These are phyloP conservation scores for Amphichorda felina DNA, from an alignment of 2,329 filamentous ascomycete genomes.

Conservation along the genomic window DNA sequence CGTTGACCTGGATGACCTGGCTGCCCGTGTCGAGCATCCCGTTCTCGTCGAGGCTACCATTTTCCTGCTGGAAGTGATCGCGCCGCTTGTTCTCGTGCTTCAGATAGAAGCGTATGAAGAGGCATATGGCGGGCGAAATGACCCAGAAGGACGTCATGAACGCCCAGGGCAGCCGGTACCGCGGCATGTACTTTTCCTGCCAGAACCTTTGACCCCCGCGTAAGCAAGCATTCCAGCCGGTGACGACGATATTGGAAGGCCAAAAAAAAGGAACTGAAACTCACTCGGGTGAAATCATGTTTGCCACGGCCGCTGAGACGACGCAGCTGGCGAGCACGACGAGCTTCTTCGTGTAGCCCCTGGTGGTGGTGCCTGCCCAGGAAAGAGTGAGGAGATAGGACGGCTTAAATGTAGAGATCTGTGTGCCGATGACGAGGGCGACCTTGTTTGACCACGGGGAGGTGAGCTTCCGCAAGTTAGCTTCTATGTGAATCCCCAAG, in stretches of 20 bases:
- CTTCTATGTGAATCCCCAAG: background rate
- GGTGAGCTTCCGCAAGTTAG: constrained; percentile 5
- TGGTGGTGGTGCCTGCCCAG: constrained; percentile 12
- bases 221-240: background rate
- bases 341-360: constrained; percentile 12
- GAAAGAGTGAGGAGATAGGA: constrained; percentile 14
- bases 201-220: too few species aligned
- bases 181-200: constrained; percentile 10
- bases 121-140: constrained; percentile 12
- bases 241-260: too few species aligned
- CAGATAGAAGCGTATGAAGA: constrained; percentile 12
- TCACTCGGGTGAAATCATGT: constrained; percentile 16
- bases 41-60: constrained; percentile 5
- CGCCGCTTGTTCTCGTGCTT: constrained; percentile 8
- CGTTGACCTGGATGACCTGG: constrained; percentile 7
- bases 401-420: constrained; percentile 16
- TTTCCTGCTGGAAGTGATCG: constrained; percentile 2
- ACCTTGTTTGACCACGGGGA: constrained; percentile 14
- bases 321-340: constrained; percentile 11
- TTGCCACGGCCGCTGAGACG: constrained; percentile 10
- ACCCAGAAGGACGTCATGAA: constrained; percentile 13
- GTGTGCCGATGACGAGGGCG: constrained; percentile 14
- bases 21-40: constrained; percentile 7
- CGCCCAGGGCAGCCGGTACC: constrained; percentile 9
- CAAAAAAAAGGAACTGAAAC: constrained; percentile 1